Evolutionary conservation across 2,329 filamentous ascomycete species (phyloP), one percentile per base, ranked within the genome.

Genomic region (Botrytis paeoniae): DNA sequence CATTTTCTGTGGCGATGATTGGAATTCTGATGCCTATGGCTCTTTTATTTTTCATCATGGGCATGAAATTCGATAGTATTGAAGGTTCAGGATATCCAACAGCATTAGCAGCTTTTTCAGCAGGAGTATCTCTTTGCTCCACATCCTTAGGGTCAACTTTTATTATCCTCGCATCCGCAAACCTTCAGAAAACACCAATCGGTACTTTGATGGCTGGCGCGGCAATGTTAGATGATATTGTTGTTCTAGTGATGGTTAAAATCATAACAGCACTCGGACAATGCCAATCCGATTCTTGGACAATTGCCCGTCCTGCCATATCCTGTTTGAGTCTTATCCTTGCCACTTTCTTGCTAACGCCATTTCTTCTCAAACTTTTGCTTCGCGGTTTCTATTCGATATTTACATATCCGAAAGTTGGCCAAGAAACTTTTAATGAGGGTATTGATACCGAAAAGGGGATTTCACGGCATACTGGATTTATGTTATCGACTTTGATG

Each of bases 221-320:
- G 9, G 70, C 70, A 6, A 72, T 72, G 70, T 2, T 72, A 35
- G 70, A 72, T 20, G 70, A 72, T 60, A 57, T 72, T 12, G 5
- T 72, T 22, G 70, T 69, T 18, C 70, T 72, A 25, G 63, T 72
- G 29, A 72, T 72, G 70, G 62, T 72, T 25, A 69, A 72, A 37
- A 69, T 72, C 9, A 51, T 72, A 25, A 72, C 48, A 18, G 70
- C 62, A 35, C 39, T 69, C 4, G 70, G 70, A 20, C 70, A 48
- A 43, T 51, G 48, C 39, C 70, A 72, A 48, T 59, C 70, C 7
- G 25, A 60, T 22, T 39, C 10, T 5, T 72, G 70, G 70, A 60
- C 25, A n/a, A 72, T 69, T 39, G 70, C 41, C 37, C 62, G 70
- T 12, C 70, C 70, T 37, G 70, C 70, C 7, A 41, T 72, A 45